phyloP scores from a whole-genome alignment of 2,329 filamentous ascomycete species.

The Colletotrichum cordylinicola region DNA sequence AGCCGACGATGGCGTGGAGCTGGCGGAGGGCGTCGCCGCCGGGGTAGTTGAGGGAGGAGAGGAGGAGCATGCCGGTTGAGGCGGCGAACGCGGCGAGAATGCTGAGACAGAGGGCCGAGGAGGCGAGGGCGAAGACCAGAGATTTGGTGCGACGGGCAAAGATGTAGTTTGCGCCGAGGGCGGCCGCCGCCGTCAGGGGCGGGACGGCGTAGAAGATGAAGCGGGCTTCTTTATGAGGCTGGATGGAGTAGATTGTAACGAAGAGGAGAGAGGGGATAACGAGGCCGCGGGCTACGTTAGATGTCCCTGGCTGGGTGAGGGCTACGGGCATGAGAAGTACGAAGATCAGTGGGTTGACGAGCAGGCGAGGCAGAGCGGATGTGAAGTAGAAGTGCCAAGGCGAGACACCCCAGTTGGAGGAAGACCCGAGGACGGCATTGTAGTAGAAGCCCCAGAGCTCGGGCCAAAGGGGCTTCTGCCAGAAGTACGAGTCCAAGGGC shows the following conservation, averaged over 20 bases:
- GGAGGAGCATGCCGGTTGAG: slow-evolving; percentile 71
- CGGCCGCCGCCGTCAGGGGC: slow-evolving; percentile 77
- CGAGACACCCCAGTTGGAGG: slow-evolving; percentile 85
- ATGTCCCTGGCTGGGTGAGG: slow-evolving; percentile 52
- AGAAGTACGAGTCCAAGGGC: slow-evolving; percentile 89
- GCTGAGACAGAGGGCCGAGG: slow-evolving; percentile 62
- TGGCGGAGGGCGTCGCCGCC: slow-evolving; percentile 78
- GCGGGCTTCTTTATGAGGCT: slow-evolving; percentile 95
- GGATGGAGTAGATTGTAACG: slow-evolving; percentile 80
- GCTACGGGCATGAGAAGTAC: slow-evolving; percentile 60
- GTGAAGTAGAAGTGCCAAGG: slow-evolving; percentile 88
- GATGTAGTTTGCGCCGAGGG: slow-evolving; percentile 75
- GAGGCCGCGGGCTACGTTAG: slow-evolving; percentile 49
- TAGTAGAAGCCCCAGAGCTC: slow-evolving; percentile 89
- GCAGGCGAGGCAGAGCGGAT: slow-evolving; percentile 79
- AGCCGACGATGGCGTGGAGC: slow-evolving; percentile 47
- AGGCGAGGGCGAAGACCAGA: slow-evolving; percentile 56
- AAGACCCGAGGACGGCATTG: slow-evolving; percentile 85
- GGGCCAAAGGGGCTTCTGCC: slow-evolving; percentile 88
- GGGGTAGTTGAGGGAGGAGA: slow-evolving; percentile 92
- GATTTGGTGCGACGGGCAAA: slow-evolving; percentile 71
- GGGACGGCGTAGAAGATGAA: slow-evolving; percentile 93
- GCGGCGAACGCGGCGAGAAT: slow-evolving; percentile 63
- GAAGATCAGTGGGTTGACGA: slow-evolving; percentile 78
- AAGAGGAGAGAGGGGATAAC: slow-evolving; percentile 75